Evolutionary conservation across 768 basidiomycete species (phyloP).

Genomic region (Rhizopogon vinicolor): DNA sequence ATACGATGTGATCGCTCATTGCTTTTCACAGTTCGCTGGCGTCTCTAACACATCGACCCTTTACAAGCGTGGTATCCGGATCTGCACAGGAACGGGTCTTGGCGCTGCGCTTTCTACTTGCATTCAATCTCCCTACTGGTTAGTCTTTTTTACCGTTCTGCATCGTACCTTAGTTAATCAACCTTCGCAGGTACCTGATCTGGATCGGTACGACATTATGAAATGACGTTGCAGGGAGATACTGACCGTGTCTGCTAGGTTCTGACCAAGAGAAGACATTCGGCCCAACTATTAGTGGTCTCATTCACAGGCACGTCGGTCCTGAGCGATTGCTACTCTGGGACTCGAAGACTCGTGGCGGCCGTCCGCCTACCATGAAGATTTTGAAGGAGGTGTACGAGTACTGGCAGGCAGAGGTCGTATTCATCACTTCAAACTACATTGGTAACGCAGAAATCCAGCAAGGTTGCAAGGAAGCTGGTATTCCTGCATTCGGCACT

Average conservation of each 20-base stretch:
- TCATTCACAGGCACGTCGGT: constrained; percentile 67
- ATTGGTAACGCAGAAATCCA: constrained; percentile 77
- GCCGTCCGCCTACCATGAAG: constrained; percentile 76
- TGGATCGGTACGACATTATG: constrained; percentile 54
- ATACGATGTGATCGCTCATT: not conserved
- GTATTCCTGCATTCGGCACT: constrained; percentile 65
- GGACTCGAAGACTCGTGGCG: constrained; percentile 72
- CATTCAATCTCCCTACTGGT: constrained; percentile 74
- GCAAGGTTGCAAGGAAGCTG: constrained; percentile 68
- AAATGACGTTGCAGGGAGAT: constrained; percentile 4
- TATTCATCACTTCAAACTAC: constrained; percentile 84
- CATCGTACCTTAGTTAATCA: not conserved
- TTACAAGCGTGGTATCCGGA: constrained; percentile 76
- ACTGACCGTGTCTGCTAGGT: constrained; percentile 33
- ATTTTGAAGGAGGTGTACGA: constrained; percentile 64
- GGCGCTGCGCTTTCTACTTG: constrained; percentile 77
- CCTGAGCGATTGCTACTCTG: constrained; percentile 73
- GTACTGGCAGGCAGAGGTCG: constrained; percentile 73
- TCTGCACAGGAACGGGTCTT: constrained; percentile 80
- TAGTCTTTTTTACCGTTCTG: constrained; percentile 13
- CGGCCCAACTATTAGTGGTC: constrained; percentile 70
- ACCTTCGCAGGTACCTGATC: constrained; percentile 60
- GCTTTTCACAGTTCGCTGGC: constrained; percentile 54
- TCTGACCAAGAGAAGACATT: constrained; percentile 84
- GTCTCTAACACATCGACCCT: constrained; percentile 76